A percentile compares a stretch with the other conserved stretches of the same genome.
Conservation (phyloP, 805 yeast genomes). For the Lipomyces sp. region DNA sequence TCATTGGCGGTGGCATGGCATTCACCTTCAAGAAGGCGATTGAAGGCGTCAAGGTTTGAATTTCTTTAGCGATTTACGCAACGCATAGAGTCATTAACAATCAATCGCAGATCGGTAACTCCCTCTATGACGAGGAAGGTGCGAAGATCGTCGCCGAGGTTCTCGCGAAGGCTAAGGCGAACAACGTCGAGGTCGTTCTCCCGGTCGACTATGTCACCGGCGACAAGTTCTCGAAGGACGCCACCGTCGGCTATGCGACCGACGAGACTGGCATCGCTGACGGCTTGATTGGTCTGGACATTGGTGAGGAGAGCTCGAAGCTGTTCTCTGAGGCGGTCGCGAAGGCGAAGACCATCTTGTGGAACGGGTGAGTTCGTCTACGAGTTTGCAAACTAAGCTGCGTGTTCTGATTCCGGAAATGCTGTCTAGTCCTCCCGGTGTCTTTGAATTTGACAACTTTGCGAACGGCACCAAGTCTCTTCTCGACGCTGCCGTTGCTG, state of each 20-base stretch:
- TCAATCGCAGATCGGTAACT: constrained; percentile 70
- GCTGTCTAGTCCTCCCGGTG: constrained; percentile 80
- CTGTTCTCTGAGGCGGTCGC: constrained; percentile 79
- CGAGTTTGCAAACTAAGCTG: background rate
- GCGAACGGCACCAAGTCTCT: constrained; percentile 88
- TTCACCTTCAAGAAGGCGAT: constrained; percentile 96
- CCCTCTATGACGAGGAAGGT: constrained; percentile 90
- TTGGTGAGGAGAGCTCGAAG: constrained; percentile 84
- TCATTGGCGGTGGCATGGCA: constrained; percentile 99
- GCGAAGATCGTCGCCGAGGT: constrained; percentile 90
- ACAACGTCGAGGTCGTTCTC: constrained; percentile 87
- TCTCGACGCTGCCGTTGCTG: constrained; percentile 82
- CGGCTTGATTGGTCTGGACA: constrained; percentile 92
- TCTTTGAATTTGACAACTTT: constrained; percentile 92
- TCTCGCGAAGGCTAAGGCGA: constrained; percentile 93
- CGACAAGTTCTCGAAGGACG: constrained; percentile 90
- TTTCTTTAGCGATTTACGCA: background rate
- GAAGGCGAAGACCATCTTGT: constrained; percentile 94
- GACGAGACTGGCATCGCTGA: constrained; percentile 92
- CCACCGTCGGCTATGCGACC: constrained; percentile 77
- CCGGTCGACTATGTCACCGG: constrained; percentile 97
- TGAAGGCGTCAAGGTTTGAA: constrained; percentile 54
- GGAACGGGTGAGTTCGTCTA: constrained; percentile 77
- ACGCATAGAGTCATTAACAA: background rate
- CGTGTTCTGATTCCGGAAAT: background rate